Evolutionary conservation across 352 stramenopile species (phyloP), one percentile per base, ranked within the genome.

Genomic region (Elongisporangium anandrum): DNA sequence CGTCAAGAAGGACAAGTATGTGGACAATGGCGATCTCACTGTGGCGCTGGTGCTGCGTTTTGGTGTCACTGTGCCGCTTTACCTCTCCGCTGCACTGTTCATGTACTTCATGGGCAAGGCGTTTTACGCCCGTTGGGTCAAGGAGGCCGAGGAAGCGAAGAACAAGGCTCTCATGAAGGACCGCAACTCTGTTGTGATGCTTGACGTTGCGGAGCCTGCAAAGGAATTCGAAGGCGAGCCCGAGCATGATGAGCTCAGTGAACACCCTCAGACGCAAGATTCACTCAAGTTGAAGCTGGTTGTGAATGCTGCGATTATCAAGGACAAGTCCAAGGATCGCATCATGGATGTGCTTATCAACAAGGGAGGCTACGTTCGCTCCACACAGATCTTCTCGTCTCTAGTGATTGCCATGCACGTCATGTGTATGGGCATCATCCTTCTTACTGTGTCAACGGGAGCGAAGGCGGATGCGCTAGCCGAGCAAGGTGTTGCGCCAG

Each of bases 361-460:
- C 66, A 89, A 90, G 47, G 82, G 80, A 38, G 82, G 82, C 17
- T 92, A 92, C 63, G 83, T 90, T 38, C 83, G 83, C n/a, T 88
- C 80, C 21, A 84, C 80, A 23, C 83, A 92, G 58, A 65, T 90
- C n/a, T 90, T 90, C 62, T 87, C 77, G 49, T 79, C 77, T 2
- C 19, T 88, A 4, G 77, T 92, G 29, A 87, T 92, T 53, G 75
- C 79, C 10, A 78, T 69, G 53, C 83, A 92, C 64, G 78, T 90
- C 19, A 75, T 66, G 23, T 85, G 73, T 54, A 92, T 90, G 83
- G 80, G 82, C 38, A 78, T 88, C 29, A 68, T 92, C 8, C 61
- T 92, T 20, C 56, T 92, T 50, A 73, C 73, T 15, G 80, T 90
- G 26, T 87, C 75, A 1, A 85, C 73, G 0, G 77, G 76, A 26